Conservation (phyloP, 306 rosid species). For the Medicago ruthenica region DNA sequence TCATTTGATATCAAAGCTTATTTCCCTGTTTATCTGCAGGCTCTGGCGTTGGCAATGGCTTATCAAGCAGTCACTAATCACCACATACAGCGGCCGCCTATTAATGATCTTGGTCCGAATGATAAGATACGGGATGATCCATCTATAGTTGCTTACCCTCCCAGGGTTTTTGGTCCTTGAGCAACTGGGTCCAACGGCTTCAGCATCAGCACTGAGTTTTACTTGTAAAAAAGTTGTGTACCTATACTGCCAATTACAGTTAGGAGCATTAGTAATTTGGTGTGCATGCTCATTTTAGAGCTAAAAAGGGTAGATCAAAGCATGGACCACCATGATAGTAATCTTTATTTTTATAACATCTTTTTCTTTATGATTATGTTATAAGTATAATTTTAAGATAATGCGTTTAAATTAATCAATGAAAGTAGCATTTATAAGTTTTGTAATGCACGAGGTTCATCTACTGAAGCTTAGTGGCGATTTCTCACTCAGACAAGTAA, state of each 20-base stretch:
- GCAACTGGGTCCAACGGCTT: not conserved
- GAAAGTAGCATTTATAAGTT: not conserved
- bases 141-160: conserved; percentile 41
- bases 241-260: conserved; percentile 20
- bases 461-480: not conserved
- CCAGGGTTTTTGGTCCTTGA: conserved; percentile 43
- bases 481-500: no score
- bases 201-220: conserved; percentile 11
- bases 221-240: not conserved
- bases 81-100: conserved; percentile 69
- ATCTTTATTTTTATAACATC: no score
- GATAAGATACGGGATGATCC: conserved; percentile 47
- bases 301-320: not conserved
- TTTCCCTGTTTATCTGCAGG: conserved; percentile 38
- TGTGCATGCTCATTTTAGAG: not conserved
- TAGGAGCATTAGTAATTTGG: not conserved
- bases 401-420: no score
- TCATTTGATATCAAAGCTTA: not conserved
- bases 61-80: conserved; percentile 72
- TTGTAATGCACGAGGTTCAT: no score
- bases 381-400: no score
- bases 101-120: conserved; percentile 64
- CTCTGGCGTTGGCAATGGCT: conserved; percentile 76
- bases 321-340: no score
- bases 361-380: no score